Evolutionary conservation across 2,329 filamentous ascomycete species (phyloP).

Genomic region (Bretziella fagacearum): DNA sequence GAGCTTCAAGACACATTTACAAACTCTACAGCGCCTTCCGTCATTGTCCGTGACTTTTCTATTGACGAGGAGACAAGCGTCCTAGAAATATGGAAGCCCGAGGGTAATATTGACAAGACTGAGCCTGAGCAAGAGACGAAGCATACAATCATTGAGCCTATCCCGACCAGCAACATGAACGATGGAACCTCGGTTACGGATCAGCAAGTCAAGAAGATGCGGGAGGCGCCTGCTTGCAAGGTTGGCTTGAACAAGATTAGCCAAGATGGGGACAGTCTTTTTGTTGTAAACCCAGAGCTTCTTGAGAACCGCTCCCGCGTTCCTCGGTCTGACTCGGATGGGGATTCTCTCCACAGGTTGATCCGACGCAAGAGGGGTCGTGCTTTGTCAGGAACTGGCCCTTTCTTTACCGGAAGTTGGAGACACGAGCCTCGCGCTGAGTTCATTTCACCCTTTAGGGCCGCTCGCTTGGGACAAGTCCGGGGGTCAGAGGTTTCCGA

Average conservation of each 20-base stretch:
- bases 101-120: no score
- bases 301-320: slow-evolving; percentile 5
- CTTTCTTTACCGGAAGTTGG: slow-evolving; percentile 14
- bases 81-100: no score
- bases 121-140: no score
- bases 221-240: slow-evolving; percentile 5
- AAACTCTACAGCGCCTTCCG: no score
- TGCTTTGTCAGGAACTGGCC: slow-evolving; percentile 9
- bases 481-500: slow-evolving; percentile 3
- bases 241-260: slow-evolving; percentile 7
- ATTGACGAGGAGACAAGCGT: no score
- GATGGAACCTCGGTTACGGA: background rate
- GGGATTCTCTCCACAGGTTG: background rate
- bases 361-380: slow-evolving; percentile 5
- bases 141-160: no score
- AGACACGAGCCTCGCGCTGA: slow-evolving; percentile 10
- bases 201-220: background rate
- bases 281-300: slow-evolving; percentile 4
- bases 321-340: background rate
- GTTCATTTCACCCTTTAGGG: slow-evolving; percentile 12
- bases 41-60: background rate
- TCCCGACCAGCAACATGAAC: no score
- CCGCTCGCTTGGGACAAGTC: slow-evolving; percentile 8
- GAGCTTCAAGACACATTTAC: no score
- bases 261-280: slow-evolving; percentile 1